These are phyloP conservation scores for Linum tenue DNA, from an alignment of 345 rosid species.

Conservation along the genomic window DNA sequence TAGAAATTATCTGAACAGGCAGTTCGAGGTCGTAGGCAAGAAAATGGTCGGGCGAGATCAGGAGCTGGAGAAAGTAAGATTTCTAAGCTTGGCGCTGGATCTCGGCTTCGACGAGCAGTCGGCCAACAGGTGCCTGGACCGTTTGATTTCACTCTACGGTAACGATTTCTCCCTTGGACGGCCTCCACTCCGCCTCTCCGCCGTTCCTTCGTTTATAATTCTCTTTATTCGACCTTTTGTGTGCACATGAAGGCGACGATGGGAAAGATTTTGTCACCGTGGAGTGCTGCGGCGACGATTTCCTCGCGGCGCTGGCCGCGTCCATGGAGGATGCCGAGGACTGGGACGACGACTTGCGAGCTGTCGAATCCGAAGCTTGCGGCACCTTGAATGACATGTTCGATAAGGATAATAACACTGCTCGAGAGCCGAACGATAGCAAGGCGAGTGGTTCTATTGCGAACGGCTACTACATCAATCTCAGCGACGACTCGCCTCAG, in stretches of 20 bases:
- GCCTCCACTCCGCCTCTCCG: not conserved
- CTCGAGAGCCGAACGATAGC: not conserved
- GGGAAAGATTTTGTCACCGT: constrained; percentile 74
- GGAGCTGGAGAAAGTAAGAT: constrained; percentile 58
- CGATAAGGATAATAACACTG: constrained; percentile 17
- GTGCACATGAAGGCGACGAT: constrained; percentile 47
- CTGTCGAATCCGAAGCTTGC: constrained; percentile 62
- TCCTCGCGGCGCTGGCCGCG: constrained; percentile 72
- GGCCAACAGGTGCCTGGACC: constrained; percentile 48
- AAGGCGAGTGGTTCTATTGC: constrained; percentile 12
- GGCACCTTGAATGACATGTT: constrained; percentile 57
- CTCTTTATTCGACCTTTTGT: not conserved
- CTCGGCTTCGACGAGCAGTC: constrained; percentile 66
- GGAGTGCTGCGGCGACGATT: constrained; percentile 79
- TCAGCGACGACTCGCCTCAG: constrained; percentile 47
- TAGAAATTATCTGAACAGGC: too few species aligned
- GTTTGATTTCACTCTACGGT: constrained; percentile 73
- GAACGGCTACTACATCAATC: constrained; percentile 19
- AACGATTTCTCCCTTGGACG: constrained; percentile 1
- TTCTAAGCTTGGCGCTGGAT: constrained; percentile 54
- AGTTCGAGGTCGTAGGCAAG: not conserved
- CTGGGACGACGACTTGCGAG: constrained; percentile 70
- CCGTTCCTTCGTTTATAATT: not conserved
- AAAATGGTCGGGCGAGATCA: constrained; percentile 33
- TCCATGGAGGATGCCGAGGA: constrained; percentile 63